Evolutionary conservation across 345 rosid genomes (phyloP).

Genomic region (Litchi chinensis): DNA sequence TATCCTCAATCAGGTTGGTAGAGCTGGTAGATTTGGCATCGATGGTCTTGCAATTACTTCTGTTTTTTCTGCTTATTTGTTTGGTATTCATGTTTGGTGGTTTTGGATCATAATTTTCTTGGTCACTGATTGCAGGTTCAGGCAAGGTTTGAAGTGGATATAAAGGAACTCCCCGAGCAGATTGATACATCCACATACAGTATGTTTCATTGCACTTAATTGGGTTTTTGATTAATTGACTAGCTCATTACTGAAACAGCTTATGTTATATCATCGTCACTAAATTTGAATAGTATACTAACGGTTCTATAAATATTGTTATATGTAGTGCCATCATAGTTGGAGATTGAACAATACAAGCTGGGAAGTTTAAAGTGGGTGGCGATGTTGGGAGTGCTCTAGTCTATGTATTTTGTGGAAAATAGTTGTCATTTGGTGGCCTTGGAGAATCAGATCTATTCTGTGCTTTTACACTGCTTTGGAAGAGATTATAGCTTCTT

Average conservation of each 20-base stretch:
- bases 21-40: conserved; percentile 98
- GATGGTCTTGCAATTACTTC: conserved; percentile 63
- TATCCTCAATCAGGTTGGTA: conserved; percentile 97
- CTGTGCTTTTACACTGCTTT: no score
- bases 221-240: background rate
- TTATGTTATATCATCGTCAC: background rate
- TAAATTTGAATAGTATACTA: no score
- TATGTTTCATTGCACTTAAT: conserved; percentile 31
- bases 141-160: conserved; percentile 95
- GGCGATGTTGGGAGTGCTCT: no score
- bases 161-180: conserved; percentile 96
- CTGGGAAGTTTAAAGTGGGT: no score
- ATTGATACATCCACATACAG: conserved; percentile 95
- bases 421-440: no score
- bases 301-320: no score
- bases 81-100: background rate
- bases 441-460: no score
- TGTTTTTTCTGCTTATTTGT: background rate
- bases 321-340: no score
- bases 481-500: no score
- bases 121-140: conserved; percentile 57
- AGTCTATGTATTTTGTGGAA: no score
- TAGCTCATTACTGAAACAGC: background rate
- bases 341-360: no score
- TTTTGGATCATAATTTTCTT: background rate